phyloP scores from a whole-genome alignment of 371 early-diverging fungal species.

The Parasitella parasitica region DNA sequence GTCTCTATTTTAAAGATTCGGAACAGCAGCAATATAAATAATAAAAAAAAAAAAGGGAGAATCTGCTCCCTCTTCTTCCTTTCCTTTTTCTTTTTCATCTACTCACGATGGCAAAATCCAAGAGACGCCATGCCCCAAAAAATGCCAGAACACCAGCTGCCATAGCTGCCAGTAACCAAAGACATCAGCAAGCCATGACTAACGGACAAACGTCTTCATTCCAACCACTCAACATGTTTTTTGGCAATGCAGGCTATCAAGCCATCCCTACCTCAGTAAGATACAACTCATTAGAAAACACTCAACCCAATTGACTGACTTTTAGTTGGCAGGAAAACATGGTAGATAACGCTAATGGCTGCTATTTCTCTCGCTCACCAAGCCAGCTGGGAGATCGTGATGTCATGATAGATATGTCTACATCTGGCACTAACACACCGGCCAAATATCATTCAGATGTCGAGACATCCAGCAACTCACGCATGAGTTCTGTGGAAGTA shows the following conservation, averaged over 20 bases:
- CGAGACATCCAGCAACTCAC: conserved; percentile 25
- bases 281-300: too few relatives aligned
- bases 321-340: neutral
- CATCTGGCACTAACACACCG: neutral
- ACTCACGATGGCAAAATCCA: conserved; percentile 19
- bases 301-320: neutral
- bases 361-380: neutral
- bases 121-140: conserved; percentile 9
- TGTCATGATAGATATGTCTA: conserved; percentile 16
- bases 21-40: neutral
- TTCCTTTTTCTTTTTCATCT: neutral
- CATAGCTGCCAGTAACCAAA: neutral
- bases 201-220: conserved; percentile 1
- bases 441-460: conserved; percentile 23
- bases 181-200: neutral
- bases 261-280: neutral
- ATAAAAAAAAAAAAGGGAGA: neutral
- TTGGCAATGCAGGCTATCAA: conserved; percentile 8
- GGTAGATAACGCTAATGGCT: neutral
- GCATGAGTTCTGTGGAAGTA: conserved; percentile 28
- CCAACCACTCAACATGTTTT: conserved; percentile 28
- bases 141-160: neutral
- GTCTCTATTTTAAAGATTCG: neutral
- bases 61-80: neutral
- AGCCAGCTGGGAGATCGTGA: neutral